These are phyloP conservation scores for Hymenochaete sp. DNA, from an alignment of 1,284 basidiomycete genomes.

Conservation along the genomic window DNA sequence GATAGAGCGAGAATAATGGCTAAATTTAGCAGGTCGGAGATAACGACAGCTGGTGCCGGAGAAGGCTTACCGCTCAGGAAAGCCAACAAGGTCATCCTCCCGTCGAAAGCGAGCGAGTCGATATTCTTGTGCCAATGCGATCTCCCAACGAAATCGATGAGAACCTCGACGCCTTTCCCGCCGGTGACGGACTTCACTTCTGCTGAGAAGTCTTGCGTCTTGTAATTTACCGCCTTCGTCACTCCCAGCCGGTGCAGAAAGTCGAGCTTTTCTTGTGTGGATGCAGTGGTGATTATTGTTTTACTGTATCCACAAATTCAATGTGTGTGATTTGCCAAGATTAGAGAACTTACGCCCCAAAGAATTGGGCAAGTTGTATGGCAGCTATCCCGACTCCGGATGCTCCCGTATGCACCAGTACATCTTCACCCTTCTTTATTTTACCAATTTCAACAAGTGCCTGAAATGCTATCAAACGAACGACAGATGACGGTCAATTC, in stretches of 20 bases:
- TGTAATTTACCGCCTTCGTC: slow-evolving; percentile 81
- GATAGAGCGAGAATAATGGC: too few relatives aligned
- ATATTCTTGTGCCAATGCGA: slow-evolving; percentile 83
- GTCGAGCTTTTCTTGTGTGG: slow-evolving; percentile 75
- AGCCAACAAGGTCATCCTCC: slow-evolving; percentile 67
- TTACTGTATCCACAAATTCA: slow-evolving; percentile 34
- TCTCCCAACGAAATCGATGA: slow-evolving; percentile 85
- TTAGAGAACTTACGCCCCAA: slow-evolving; percentile 51
- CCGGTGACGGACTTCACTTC: slow-evolving; percentile 57
- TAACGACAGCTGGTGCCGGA: too few relatives aligned
- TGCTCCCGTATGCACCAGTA: slow-evolving; percentile 84
- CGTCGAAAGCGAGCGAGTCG: slow-evolving; percentile 67
- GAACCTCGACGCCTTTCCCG: slow-evolving; percentile 66
- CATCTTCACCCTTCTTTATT: slow-evolving; percentile 63
- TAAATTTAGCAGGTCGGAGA: too few relatives aligned
- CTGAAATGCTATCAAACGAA: slow-evolving; percentile 59
- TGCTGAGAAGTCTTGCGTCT: slow-evolving; percentile 68
- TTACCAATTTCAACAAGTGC: slow-evolving; percentile 67
- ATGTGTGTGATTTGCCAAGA: slow-evolving; percentile 11
- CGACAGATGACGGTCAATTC: not conserved
- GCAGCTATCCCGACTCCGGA: slow-evolving; percentile 89
- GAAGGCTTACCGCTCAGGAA: slow-evolving; percentile 53
- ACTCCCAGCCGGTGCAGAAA: slow-evolving; percentile 65
- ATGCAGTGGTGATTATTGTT: slow-evolving; percentile 78
- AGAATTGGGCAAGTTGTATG: slow-evolving; percentile 77